phyloP scores from a whole-genome alignment of 306 rosid species.

The Sechiopsis laciniata region DNA sequence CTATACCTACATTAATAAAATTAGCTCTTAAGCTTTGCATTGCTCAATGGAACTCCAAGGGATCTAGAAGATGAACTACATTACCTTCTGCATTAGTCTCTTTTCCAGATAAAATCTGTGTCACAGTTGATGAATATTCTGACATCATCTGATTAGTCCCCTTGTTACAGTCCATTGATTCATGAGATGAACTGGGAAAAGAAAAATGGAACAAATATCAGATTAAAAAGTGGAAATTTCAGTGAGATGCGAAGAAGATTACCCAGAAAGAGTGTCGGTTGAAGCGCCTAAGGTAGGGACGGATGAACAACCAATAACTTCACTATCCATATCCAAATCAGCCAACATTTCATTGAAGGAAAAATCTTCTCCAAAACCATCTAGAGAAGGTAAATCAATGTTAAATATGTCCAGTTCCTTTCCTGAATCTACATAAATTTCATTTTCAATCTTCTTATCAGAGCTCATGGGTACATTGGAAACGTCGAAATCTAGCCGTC shows the following conservation, averaged over 20 bases:
- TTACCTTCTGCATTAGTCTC: conserved; percentile 41
- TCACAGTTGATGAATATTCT: conserved; percentile 48
- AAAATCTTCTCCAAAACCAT: conserved; percentile 53
- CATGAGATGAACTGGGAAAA: conserved; percentile 38
- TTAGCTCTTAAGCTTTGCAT: conserved; percentile 2
- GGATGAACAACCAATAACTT: conserved; percentile 37
- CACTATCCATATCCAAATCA: conserved; percentile 52
- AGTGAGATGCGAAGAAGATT: conserved; percentile 30
- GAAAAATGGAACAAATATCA: conserved; percentile 16
- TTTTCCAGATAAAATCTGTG: conserved; percentile 49
- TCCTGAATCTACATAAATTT: conserved; percentile 42
- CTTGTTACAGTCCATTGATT: conserved; percentile 29
- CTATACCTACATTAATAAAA: conserved; percentile 37
- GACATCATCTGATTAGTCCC: conserved; percentile 38
- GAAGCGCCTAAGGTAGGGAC: conserved; percentile 34
- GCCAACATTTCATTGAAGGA: conserved; percentile 57
- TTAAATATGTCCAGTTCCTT: conserved; percentile 44
- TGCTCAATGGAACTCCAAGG: not conserved
- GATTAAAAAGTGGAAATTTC: not conserved
- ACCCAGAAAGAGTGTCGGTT: conserved; percentile 49
- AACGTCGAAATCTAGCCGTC: conserved; percentile 63
- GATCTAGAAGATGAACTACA: conserved; percentile 6
- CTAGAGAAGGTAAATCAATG: conserved; percentile 51
- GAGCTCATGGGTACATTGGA: conserved; percentile 34
- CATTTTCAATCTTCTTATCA: conserved; percentile 32